Evolutionary conservation across 257 asterid genomes (phyloP).

Genomic region (Solanum tarijense): DNA sequence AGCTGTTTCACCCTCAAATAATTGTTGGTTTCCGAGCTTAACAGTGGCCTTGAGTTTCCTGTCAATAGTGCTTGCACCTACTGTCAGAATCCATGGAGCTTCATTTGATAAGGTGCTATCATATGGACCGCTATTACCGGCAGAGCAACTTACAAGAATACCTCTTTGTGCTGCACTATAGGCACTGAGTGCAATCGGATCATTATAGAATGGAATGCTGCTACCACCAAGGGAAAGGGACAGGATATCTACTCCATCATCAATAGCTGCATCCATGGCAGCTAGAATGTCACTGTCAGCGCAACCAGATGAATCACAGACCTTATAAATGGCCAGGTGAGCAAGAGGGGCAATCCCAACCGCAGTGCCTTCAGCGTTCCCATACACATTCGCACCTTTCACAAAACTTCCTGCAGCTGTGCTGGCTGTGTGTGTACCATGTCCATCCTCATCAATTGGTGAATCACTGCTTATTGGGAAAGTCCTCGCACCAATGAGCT

Average conservation of each 20-base stretch:
- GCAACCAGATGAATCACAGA: neutral
- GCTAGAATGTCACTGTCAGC: neutral
- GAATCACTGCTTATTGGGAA: neutral
- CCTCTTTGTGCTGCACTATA: neutral
- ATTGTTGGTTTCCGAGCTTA: neutral
- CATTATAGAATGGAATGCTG: neutral
- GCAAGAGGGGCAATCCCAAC: neutral
- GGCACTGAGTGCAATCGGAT: neutral
- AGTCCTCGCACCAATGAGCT: neutral
- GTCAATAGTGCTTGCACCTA: neutral
- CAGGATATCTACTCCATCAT: neutral
- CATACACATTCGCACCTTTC: neutral
- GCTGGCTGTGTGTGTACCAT: neutral
- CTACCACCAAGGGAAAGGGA: neutral
- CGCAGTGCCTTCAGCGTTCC: neutral
- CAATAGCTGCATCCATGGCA: neutral
- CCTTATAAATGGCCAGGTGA: neutral
- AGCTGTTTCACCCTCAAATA: neutral
- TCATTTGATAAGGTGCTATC: neutral
- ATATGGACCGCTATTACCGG: neutral
- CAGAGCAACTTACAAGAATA: neutral
- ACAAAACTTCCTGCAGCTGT: neutral
- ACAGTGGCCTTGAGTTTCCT: neutral
- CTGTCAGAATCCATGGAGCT: neutral
- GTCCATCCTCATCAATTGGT: neutral